phyloP scores from a whole-genome alignment of 805 yeast genomes.

The Kregervanrija delftensis region DNA sequence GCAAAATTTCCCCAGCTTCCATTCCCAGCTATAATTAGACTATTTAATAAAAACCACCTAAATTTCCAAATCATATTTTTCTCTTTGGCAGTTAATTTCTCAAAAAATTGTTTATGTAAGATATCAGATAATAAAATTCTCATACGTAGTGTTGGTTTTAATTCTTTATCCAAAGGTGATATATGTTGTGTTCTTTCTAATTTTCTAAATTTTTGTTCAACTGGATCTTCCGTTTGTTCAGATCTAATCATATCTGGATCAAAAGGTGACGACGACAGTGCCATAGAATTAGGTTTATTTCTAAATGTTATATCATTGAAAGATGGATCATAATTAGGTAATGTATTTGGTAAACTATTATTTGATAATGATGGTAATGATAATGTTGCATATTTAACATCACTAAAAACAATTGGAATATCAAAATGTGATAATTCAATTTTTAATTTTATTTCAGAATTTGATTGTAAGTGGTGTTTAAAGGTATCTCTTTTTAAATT shows the following conservation, averaged over 20 bases:
- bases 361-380: conserved; percentile 20
- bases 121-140: conserved; percentile 68
- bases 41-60: conserved; percentile 70
- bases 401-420: conserved; percentile 65
- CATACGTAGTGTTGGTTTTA: conserved; percentile 80
- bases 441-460: conserved; percentile 8
- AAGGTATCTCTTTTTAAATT: conserved; percentile 20
- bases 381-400: conserved; percentile 36
- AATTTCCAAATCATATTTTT: conserved; percentile 88
- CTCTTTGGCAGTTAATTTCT: conserved; percentile 72
- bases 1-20: conserved; percentile 30
- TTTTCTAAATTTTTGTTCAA: conserved; percentile 80
- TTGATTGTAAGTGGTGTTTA: conserved; percentile 7
- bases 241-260: conserved; percentile 58
- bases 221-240: conserved; percentile 57
- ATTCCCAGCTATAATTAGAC: conserved; percentile 29
- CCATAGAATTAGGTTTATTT: conserved; percentile 12
- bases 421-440: conserved; percentile 62
- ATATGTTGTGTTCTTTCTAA: conserved; percentile 78
- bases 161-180: conserved; percentile 70
- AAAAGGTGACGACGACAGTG: conserved; percentile 32
- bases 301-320: conserved; percentile 21
- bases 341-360: conserved; percentile 13
- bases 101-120: conserved; percentile 74
- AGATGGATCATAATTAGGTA: conserved; percentile 13